phyloP scores from a whole-genome alignment of 2,329 filamentous ascomycete genomes.

The Aspergillus tubingensis region DNA sequence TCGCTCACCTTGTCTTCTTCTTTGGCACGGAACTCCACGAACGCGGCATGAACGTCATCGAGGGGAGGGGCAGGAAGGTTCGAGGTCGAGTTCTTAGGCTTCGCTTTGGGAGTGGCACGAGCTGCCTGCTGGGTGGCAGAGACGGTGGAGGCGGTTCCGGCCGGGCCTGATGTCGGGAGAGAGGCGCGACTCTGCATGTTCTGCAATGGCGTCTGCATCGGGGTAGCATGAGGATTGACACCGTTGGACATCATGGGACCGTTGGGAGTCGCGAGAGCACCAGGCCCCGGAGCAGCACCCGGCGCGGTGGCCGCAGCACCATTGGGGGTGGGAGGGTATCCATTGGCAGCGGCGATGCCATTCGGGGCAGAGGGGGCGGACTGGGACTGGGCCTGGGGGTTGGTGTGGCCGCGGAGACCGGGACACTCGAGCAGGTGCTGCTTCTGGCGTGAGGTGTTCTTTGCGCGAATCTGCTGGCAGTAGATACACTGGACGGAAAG shows the following conservation, averaged over 20 bases:
- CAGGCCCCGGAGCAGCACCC: constrained; percentile 34
- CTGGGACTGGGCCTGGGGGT: constrained; percentile 45
- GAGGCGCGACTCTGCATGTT: constrained; percentile 43
- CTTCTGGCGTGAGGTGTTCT: constrained; percentile 56
- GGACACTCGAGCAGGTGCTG: constrained; percentile 55
- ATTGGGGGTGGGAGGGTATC: constrained; percentile 47
- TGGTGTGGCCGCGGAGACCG: constrained; percentile 49
- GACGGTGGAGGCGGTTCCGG: constrained; percentile 33
- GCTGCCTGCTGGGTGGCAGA: constrained; percentile 35
- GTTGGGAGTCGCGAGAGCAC: constrained; percentile 44
- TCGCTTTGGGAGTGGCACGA: constrained; percentile 42
- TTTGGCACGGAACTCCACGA: constrained; percentile 51
- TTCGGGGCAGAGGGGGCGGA: constrained; percentile 41
- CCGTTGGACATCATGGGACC: constrained; percentile 48
- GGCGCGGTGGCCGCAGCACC: constrained; percentile 36
- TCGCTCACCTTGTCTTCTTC: constrained; percentile 48
- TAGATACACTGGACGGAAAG: constrained; percentile 57
- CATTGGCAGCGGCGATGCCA: constrained; percentile 44
- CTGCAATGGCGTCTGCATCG: constrained; percentile 46
- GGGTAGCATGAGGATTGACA: constrained; percentile 46
- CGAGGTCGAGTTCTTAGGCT: constrained; percentile 40
- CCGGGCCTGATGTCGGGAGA: constrained; percentile 40
- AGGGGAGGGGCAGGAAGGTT: constrained; percentile 50
- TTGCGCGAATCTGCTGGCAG: constrained; percentile 55
- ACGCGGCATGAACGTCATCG: constrained; percentile 52